Conservation (phyloP, 2,329 filamentous ascomycete species). For the Zymoseptoria pseudotritici region DNA sequence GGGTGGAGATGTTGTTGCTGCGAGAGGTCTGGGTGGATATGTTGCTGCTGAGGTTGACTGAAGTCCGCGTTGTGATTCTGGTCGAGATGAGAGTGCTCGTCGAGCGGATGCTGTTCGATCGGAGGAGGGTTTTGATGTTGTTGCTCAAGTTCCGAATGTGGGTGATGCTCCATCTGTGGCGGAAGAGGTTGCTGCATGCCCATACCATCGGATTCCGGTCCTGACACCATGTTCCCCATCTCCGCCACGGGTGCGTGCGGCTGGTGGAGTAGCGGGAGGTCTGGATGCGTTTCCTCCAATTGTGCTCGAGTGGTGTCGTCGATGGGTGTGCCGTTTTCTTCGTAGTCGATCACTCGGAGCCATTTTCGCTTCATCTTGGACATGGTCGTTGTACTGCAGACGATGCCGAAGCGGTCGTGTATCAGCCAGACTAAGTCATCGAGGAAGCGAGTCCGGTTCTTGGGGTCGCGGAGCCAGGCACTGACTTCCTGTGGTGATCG, state of each 20-base stretch:
- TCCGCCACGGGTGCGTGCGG: constrained; percentile 4
- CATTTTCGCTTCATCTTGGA: constrained; percentile 31
- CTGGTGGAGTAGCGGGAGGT: constrained; percentile 17
- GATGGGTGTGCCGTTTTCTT: constrained; percentile 24
- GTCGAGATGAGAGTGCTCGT: not conserved
- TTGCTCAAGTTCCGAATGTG: not conserved
- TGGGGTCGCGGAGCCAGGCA: constrained; percentile 26
- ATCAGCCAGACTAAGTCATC: constrained; percentile 30
- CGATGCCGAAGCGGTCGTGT: constrained; percentile 28
- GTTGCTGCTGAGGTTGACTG: not conserved
- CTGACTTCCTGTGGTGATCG: constrained; percentile 21
- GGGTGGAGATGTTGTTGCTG: constrained; percentile 1
- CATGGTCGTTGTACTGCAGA: constrained; percentile 30
- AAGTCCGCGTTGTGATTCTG: not conserved
- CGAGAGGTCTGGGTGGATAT: not conserved
- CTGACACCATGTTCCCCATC: not conserved
- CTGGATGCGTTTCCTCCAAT: constrained; percentile 24
- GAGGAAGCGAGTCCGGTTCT: constrained; percentile 26
- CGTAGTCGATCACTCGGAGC: constrained; percentile 27
- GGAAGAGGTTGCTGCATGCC: not conserved
- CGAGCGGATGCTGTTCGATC: not conserved
- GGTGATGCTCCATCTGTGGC: not conserved
- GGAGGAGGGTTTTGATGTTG: not conserved
- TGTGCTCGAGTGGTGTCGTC: constrained; percentile 19
- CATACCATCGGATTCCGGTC: not conserved